Percentiles rank a stretch among this genome's conserved stretches.
Evolutionary conservation across 169 alveolate species (phyloP).

Genomic region (Plasmodium vinckei): DNA sequence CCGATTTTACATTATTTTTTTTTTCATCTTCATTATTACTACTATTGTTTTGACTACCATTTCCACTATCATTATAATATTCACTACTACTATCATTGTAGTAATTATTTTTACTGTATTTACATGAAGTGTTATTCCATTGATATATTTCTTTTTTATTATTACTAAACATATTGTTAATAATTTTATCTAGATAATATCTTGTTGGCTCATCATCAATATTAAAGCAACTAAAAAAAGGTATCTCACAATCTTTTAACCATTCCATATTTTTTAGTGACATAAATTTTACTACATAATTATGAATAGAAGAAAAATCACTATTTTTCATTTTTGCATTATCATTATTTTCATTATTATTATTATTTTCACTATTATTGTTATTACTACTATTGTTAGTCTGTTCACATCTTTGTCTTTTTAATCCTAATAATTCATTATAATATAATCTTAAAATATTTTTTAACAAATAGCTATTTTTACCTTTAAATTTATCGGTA

Average conservation of each 20-base stretch:
- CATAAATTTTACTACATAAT: constrained; percentile 14
- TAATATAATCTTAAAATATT: constrained; percentile 39
- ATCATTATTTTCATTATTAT: background rate
- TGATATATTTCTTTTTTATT: constrained; percentile 21
- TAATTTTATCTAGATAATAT: constrained; percentile 31
- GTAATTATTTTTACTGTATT: constrained; percentile 21
- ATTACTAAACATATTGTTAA: constrained; percentile 52
- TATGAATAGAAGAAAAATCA: constrained; percentile 8
- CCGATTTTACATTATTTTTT: background rate
- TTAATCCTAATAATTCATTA: constrained; percentile 43
- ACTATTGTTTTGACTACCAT: background rate
- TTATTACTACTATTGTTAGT: background rate
- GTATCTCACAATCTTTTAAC: constrained; percentile 19
- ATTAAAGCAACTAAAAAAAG: constrained; percentile 25
- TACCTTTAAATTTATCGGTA: constrained; percentile 56
- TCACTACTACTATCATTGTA: constrained; percentile 11
- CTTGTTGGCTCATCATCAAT: constrained; percentile 59
- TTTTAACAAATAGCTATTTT: constrained; percentile 48
- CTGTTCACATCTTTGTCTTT: constrained; percentile 12
- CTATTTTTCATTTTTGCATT: background rate
- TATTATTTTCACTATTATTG: background rate
- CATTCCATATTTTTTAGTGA: constrained; percentile 39
- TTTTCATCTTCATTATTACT: background rate
- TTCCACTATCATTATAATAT: constrained; percentile 4
- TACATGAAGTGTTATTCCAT: constrained; percentile 5